These are phyloP conservation scores for Babjeviella inositovora DNA, from an alignment of 805 yeast species.

Conservation along the genomic window DNA sequence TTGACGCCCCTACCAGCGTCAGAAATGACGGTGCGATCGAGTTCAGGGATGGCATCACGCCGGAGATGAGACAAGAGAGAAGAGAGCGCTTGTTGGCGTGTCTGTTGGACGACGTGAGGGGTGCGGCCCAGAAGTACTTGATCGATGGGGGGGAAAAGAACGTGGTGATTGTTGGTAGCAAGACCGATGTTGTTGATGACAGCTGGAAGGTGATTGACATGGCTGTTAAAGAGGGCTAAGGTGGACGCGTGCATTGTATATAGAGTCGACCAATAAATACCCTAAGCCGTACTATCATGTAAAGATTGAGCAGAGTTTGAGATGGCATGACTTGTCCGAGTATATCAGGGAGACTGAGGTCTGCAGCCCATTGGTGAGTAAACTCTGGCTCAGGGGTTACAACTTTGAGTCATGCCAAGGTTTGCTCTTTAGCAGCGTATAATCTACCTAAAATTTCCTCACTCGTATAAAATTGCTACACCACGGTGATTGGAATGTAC, in stretches of 20 bases:
- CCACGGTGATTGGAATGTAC: too few relatives aligned
- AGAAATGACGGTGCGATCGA: conserved; percentile 57
- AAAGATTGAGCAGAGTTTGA: too few relatives aligned
- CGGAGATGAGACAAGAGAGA: conserved; percentile 66
- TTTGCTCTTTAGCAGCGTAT: too few relatives aligned
- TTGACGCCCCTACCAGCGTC: conserved; percentile 82
- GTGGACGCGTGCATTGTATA: too few relatives aligned
- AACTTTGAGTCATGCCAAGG: too few relatives aligned
- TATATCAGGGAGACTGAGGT: too few relatives aligned
- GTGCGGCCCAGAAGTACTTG: conserved; percentile 56
- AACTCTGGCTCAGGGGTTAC: too few relatives aligned
- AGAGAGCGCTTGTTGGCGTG: conserved; percentile 64
- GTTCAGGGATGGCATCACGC: conserved; percentile 57
- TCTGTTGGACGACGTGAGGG: conserved; percentile 37
- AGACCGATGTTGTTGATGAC: conserved; percentile 5
- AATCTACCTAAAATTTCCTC: too few relatives aligned
- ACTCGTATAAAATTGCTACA: too few relatives aligned
- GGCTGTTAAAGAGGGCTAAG: conserved; percentile 1
- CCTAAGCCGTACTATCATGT: too few relatives aligned
- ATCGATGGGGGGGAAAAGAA: conserved; percentile 8
- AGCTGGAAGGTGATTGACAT: conserved; percentile 2
- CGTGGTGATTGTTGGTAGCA: conserved; percentile 30
- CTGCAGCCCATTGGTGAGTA: too few relatives aligned
- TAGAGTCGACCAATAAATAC: conserved; percentile 1
- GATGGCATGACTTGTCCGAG: too few relatives aligned